Percentiles rank a stretch among this genome's conserved stretches.
phyloP scores from a whole-genome alignment of 148 eudicot species.

The Hydrangea macrophylla region DNA sequence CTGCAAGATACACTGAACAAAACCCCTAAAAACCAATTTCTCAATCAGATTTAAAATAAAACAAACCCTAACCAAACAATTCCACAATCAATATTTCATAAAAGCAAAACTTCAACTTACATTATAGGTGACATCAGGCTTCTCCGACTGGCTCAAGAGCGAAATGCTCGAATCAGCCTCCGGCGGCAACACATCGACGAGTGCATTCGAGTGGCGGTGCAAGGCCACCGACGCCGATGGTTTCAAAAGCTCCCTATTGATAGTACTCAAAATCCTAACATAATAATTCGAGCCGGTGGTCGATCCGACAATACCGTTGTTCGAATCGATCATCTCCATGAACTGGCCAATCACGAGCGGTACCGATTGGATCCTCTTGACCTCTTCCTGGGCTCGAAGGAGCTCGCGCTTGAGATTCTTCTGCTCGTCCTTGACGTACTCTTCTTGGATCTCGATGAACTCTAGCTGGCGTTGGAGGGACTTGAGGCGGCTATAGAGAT shows the following conservation, averaged over 20 bases:
- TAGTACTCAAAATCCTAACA: slow-evolving; percentile 74
- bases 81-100: neutral
- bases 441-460: slow-evolving; percentile 81
- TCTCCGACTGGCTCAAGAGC: slow-evolving; percentile 80
- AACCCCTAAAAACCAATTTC: neutral
- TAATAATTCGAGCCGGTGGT: slow-evolving; percentile 89
- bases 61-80: slow-evolving; percentile 8
- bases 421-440: slow-evolving; percentile 84
- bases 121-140: slow-evolving; percentile 85
- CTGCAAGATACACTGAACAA: too few relatives aligned
- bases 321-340: slow-evolving; percentile 90
- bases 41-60: neutral
- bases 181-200: slow-evolving; percentile 86
- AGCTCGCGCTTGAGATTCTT: slow-evolving; percentile 79
- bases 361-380: slow-evolving; percentile 79
- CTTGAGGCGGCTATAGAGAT: slow-evolving; percentile 64
- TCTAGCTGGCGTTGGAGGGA: slow-evolving; percentile 65
- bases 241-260: slow-evolving; percentile 72
- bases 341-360: slow-evolving; percentile 89
- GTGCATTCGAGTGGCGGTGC: slow-evolving; percentile 83
- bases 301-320: slow-evolving; percentile 82
- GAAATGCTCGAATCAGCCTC: slow-evolving; percentile 95
- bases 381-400: slow-evolving; percentile 83
- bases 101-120: slow-evolving; percentile 34
- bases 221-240: slow-evolving; percentile 80